These are phyloP conservation scores for Dentiscutata heterogama DNA, from an alignment of 371 early-diverging fungal species.

Conservation along the genomic window DNA sequence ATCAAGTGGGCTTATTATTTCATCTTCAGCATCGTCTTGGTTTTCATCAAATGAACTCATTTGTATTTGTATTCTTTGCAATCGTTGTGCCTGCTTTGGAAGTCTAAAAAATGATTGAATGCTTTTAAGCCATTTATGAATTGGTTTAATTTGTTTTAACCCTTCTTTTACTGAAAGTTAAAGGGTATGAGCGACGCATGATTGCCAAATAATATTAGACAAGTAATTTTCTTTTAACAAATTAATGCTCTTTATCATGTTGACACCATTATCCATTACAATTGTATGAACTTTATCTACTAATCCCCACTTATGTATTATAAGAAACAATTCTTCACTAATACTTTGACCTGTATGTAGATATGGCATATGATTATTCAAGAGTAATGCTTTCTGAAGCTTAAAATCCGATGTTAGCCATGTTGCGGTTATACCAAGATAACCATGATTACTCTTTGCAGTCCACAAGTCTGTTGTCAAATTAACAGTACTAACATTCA, in stretches of 20 bases:
- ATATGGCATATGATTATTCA: too few relatives aligned
- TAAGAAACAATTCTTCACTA: too few relatives aligned
- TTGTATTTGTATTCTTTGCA: neutral
- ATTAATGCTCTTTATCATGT: neutral
- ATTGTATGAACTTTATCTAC: neutral
- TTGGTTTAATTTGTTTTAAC: too few relatives aligned
- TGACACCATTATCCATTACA: neutral
- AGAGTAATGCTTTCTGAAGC: neutral
- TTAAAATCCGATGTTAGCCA: neutral
- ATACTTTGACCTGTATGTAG: too few relatives aligned
- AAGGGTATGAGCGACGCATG: neutral
- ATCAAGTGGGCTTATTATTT: too few relatives aligned
- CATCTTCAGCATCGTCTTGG: too few relatives aligned
- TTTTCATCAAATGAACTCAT: too few relatives aligned
- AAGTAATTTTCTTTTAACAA: conserved; percentile 1
- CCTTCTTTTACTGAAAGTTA: too few relatives aligned
- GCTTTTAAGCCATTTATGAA: too few relatives aligned
- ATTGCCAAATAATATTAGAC: neutral
- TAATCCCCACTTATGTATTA: neutral
- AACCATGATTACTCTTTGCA: neutral
- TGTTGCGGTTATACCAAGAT: neutral
- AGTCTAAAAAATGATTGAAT: neutral
- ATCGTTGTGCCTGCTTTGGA: neutral
- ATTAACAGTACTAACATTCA: neutral
- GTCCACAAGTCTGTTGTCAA: too few relatives aligned